These are phyloP conservation scores for Grigorovia humatica DNA, from an alignment of 805 yeast genomes.

Conservation along the genomic window DNA sequence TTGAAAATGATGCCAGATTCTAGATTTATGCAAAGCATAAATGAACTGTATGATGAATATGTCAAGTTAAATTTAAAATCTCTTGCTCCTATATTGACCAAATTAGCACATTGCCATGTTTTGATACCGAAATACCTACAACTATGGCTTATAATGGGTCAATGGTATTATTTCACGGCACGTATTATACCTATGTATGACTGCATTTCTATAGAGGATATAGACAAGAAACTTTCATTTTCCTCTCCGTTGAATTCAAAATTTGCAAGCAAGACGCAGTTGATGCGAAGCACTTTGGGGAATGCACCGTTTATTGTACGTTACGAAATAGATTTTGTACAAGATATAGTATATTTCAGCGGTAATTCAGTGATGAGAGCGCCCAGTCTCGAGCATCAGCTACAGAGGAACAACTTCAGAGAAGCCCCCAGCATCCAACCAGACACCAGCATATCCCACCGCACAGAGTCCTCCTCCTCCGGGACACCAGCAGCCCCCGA, in stretches of 20 bases:
- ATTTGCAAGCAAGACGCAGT: not conserved
- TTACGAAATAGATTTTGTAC: not conserved
- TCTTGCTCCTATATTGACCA: not conserved
- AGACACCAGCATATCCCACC: not conserved
- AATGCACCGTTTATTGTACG: not conserved
- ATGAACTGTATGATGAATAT: not conserved
- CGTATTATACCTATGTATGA: not conserved
- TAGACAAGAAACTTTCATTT: not conserved
- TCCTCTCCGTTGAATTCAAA: not conserved
- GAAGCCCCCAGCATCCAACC: not conserved
- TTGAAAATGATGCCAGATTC: not conserved
- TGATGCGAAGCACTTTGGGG: not conserved
- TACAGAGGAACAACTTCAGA: not conserved
- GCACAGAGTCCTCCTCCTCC: not conserved
- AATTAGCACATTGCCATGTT: not conserved
- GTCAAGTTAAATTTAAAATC: not conserved
- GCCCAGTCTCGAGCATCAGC: not conserved
- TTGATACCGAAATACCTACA: not conserved
- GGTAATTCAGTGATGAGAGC: not conserved
- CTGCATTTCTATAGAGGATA: not conserved
- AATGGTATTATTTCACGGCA: not conserved
- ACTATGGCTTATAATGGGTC: not conserved
- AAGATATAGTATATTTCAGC: not conserved
- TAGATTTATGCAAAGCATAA: not conserved
- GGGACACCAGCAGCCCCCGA: not conserved